Conservation (phyloP, 2,329 filamentous ascomycete species). For the Myriosclerotinia curreyana region DNA sequence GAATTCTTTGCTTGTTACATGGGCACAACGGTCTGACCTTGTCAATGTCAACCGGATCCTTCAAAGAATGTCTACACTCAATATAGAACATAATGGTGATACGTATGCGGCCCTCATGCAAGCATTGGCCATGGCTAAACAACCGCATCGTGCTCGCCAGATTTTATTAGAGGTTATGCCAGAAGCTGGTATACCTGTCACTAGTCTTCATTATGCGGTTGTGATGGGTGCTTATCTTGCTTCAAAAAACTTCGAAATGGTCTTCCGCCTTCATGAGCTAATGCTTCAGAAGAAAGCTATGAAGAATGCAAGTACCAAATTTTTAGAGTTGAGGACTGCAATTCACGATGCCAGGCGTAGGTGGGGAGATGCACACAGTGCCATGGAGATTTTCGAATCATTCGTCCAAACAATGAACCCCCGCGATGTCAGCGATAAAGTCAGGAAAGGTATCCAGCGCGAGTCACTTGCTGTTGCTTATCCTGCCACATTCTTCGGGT, state of each 20-base stretch:
- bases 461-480: slow-evolving; percentile 35
- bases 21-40: slow-evolving; percentile 62
- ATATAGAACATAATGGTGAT: slow-evolving; percentile 51
- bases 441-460: slow-evolving; percentile 31
- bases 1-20: slow-evolving; percentile 71
- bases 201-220: slow-evolving; percentile 52
- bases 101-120: slow-evolving; percentile 63
- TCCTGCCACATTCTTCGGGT: slow-evolving; percentile 47
- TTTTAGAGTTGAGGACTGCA: slow-evolving; percentile 42
- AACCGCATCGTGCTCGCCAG: slow-evolving; percentile 53
- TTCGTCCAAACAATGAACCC: slow-evolving; percentile 30
- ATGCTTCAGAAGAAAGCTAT: slow-evolving; percentile 44
- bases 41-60: slow-evolving; percentile 53
- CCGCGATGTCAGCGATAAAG: slow-evolving; percentile 31
- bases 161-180: slow-evolving; percentile 52
- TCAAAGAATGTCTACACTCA: slow-evolving; percentile 51
- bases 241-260: slow-evolving; percentile 43
- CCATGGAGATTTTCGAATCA: slow-evolving; percentile 34
- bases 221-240: slow-evolving; percentile 49
- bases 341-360: slow-evolving; percentile 8
- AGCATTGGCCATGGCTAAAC: slow-evolving; percentile 50
- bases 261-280: slow-evolving; percentile 45
- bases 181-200: slow-evolving; percentile 44
- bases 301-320: slow-evolving; percentile 45
- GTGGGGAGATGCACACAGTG: slow-evolving; percentile 21